Evolutionary conservation across 2,329 filamentous ascomycete genomes (phyloP).

Genomic region (Pyrenophora tritici-repentis): DNA sequence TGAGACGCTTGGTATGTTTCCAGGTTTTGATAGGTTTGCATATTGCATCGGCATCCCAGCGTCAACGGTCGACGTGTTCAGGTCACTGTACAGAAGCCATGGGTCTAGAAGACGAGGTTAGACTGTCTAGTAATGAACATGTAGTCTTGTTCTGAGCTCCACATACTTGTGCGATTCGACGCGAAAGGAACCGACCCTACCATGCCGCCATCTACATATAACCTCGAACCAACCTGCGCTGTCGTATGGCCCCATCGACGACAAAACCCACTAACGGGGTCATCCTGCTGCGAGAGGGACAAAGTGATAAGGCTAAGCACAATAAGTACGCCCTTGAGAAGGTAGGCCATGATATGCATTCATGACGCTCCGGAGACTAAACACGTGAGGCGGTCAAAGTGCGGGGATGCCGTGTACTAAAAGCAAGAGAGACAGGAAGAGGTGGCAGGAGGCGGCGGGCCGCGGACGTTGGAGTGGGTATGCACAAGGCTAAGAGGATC

Average conservation of each 20-base stretch:
- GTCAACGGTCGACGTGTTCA: conserved; percentile 49
- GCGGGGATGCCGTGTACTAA: conserved; percentile 12
- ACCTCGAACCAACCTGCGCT: conserved; percentile 61
- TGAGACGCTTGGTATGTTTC: conserved; percentile 58
- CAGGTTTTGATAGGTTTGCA: conserved; percentile 64
- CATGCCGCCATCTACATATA: conserved; percentile 64
- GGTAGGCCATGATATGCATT: conserved; percentile 39
- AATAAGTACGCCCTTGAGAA: conserved; percentile 33
- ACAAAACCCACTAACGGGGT: conserved; percentile 60
- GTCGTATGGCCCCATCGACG: conserved; percentile 62
- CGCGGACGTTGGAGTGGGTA: conserved; percentile 21
- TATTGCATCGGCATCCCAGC: conserved; percentile 58
- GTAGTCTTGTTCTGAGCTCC: background rate
- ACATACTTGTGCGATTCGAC: conserved; percentile 59
- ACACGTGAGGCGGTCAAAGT: conserved; percentile 24
- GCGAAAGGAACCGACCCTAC: conserved; percentile 43
- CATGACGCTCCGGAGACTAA: conserved; percentile 25
- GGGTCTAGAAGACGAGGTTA: conserved; percentile 50
- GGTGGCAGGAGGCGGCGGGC: conserved; percentile 13
- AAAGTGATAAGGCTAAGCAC: conserved; percentile 32
- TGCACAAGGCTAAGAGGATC: conserved; percentile 37
- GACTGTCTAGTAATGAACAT: background rate
- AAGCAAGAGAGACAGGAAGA: conserved; percentile 18
- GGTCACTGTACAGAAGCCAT: conserved; percentile 63
- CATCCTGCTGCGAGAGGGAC: conserved; percentile 49